Evolutionary conservation across 371 early-diverging fungal species (phyloP), one percentile per base, ranked within the genome.

Genomic region (Mucor plumbeus): DNA sequence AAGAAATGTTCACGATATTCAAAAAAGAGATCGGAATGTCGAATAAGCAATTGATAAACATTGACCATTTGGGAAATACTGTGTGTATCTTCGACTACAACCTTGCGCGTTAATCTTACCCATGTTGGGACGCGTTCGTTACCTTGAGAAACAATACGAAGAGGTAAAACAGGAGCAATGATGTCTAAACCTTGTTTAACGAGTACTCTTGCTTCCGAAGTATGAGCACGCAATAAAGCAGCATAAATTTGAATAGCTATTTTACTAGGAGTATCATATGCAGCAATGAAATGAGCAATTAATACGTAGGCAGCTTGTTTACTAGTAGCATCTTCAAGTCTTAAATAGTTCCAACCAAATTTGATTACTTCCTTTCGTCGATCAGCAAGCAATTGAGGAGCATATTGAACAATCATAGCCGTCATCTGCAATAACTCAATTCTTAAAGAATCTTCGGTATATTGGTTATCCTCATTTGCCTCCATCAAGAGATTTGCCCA

Each of bases 231-330:
- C 13, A 98, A 77, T n/a, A 98, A 75, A 5, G 95, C 92, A 31
- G 90, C 92, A 70, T 93, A 97, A 26, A 95, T 91, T 66, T 96
- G 96, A 43, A 89, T 88, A 7, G 95, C 90, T 59, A 98, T 94
- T 77, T 96, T 97, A 60, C 89, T 80, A 8, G 98, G 97, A 4
- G 97, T 95, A 40, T 97, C 96, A 70, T 90, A 97, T 0, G 94
- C 93, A 10, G 93, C 89, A 61, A 98, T 93, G 71, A 97, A 97
- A 33, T 92, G 86, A 4, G 97, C 91, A 58, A 97, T 87, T 31
- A 97, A 74, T 7, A 96, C 97, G 74, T 96, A 97, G 2, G 99
- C 94, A 1, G 98, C 91, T 66, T 97, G 96, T 68, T 97, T 97
- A 74, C 93, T 90, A 14, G 94, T 95, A 8, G 95, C 85, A 64